Base-by-base conservation (phyloP, 805 yeast genomes). In the Nakazawaea anatomiae region DNA sequence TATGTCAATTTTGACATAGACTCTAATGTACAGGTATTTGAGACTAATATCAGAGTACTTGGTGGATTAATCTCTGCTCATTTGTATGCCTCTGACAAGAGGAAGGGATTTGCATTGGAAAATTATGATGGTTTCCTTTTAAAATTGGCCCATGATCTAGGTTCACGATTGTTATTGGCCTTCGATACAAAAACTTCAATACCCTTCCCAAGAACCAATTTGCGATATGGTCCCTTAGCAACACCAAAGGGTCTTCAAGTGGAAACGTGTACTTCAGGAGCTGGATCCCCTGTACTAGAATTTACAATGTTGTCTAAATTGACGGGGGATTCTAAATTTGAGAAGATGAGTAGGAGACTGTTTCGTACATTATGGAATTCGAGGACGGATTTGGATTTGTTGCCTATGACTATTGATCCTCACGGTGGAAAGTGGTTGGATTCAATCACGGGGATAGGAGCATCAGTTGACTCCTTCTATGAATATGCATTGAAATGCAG, bases 251-350 rank as follows among this genome's bases (percentile, higher is more conserved):
- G 62, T 1, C 54, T 79, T 5, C 75, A 78, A 47, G 56, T 70
- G 10, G 95, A 88, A 54, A 90, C 90, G 6, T 90, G 96, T 62
- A 79, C 90, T 0, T 86, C 97, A 0, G 97, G 97, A 2, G 92
- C 91, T 14, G 85, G 90, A 0, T 82, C 91, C 1, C 87, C 96
- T 3, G 75, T 89, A 54, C 70, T 91, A 39, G 98, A 91, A 66
- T 79, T 92, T 62, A 79, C 91, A 0, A 66, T 91, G 39, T 69
- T 91, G 31, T 87, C 96, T 0, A 68, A 80, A 46, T 71, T 92
- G 28, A 87, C 96, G 0, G 85, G 86, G 4, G 92, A 91, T 61
- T 72, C 78, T 2, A 72, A 78, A 38, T 92, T 87, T 64, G 94
- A 84, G 57, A 65, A 70, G 5, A 73, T 76, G 1, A 75, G 94